Conservation (phyloP, 1,284 basidiomycete genomes). For the Ceratobasidium sp. region DNA sequence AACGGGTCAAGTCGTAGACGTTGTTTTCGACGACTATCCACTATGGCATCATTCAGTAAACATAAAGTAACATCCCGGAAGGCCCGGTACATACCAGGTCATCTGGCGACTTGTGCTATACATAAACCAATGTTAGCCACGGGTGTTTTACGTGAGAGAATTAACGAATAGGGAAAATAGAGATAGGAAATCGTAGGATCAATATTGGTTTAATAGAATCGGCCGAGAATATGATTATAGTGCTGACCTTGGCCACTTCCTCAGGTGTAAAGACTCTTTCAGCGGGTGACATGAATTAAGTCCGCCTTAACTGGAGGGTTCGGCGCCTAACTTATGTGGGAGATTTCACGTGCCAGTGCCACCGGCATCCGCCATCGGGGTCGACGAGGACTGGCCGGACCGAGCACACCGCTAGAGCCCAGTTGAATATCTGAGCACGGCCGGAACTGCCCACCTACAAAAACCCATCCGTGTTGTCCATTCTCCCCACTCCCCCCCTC, state of each 20-base stretch:
- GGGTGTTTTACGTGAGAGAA: conserved; percentile 5
- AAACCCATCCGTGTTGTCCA: not conserved
- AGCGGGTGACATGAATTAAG: too few species aligned
- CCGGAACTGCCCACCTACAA: conserved; percentile 33
- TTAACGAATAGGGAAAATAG: not conserved
- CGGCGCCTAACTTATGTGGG: not conserved
- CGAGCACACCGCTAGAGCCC: conserved; percentile 7
- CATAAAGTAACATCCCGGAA: not conserved
- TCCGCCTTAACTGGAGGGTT: too few species aligned
- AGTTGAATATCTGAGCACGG: conserved; percentile 7
- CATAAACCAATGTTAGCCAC: not conserved
- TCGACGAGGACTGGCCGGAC: conserved; percentile 4
- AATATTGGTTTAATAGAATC: not conserved
- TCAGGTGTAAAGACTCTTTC: conserved; percentile 19
- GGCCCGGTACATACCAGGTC: conserved; percentile 6
- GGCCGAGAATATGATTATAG: not conserved
- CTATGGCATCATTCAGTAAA: conserved; percentile 52
- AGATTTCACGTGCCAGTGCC: conserved; percentile 10
- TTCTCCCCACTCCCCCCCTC: conserved; percentile 9
- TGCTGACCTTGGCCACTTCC: conserved; percentile 34
- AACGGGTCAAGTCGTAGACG: conserved; percentile 75
- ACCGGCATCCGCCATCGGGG: conserved; percentile 17
- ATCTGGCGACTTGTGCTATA: conserved; percentile 28
- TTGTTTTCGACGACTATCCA: conserved; percentile 77
- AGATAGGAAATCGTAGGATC: conserved; percentile 4